phyloP scores from a whole-genome alignment of 176 grass and related monocot species.

The Pontederia paniculata region DNA sequence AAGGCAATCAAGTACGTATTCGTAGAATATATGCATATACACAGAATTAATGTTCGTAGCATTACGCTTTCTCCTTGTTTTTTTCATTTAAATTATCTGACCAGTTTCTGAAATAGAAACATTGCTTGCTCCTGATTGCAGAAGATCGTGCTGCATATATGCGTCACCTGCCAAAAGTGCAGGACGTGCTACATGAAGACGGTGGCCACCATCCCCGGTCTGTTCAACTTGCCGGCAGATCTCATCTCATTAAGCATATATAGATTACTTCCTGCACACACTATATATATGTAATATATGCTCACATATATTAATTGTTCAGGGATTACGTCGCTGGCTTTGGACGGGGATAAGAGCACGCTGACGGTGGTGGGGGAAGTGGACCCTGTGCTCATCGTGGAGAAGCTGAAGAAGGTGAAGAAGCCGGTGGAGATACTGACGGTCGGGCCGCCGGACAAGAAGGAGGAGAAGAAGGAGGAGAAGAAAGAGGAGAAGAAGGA shows the following conservation, averaged over 20 bases:
- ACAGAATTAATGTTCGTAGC: no score
- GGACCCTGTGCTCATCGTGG: conserved; percentile 1
- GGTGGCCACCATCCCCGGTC: not conserved
- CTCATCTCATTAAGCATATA: no score
- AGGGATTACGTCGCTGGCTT: not conserved
- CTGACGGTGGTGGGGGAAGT: conserved; percentile 2
- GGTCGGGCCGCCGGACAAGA: conserved; percentile 2
- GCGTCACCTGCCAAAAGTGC: conserved; percentile 2
- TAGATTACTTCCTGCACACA: no score
- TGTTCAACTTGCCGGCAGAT: no score
- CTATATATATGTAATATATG: not conserved
- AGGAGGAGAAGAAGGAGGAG: not conserved
- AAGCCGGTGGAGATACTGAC: conserved; percentile 3
- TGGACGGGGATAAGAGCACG: conserved; percentile 12
- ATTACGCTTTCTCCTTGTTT: no score
- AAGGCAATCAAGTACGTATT: no score
- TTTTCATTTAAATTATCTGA: no score
- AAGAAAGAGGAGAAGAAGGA: not conserved
- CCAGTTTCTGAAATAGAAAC: no score
- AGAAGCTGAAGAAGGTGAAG: conserved; percentile 3
- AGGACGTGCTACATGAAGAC: conserved; percentile 4
- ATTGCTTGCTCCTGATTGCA: no score
- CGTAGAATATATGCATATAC: no score
- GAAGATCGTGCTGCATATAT: conserved; percentile 7
- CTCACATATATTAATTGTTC: not conserved